A percentile compares a stretch with the other conserved stretches of the same genome.
These are phyloP conservation scores for Apiotrichum mycotoxinovorans DNA, from an alignment of 1,284 basidiomycete genomes.

Conservation along the genomic window DNA sequence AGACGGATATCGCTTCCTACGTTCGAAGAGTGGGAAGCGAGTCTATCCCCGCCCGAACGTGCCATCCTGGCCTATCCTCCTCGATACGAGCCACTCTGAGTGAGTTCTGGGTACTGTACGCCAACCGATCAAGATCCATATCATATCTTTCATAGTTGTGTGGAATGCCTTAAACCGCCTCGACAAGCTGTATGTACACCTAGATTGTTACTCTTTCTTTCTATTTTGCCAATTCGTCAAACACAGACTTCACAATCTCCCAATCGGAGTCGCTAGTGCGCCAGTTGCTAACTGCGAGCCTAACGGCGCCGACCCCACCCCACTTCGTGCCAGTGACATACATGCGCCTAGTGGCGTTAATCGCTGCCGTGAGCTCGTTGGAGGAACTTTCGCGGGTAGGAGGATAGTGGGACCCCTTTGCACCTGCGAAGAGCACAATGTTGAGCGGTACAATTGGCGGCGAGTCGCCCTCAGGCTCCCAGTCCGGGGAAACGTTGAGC, in stretches of 20 bases:
- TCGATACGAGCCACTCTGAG: not conserved
- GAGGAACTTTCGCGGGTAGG: slow-evolving; percentile 2
- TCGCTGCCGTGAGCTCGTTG: slow-evolving; percentile 34
- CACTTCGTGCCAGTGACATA: slow-evolving; percentile 52
- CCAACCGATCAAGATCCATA: not conserved
- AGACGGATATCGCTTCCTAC: not conserved
- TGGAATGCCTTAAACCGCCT: not conserved
- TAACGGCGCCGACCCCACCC: slow-evolving; percentile 49
- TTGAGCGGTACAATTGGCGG: slow-evolving; percentile 48
- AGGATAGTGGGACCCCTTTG: slow-evolving; percentile 25
- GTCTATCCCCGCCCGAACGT: not conserved
- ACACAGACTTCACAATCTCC: slow-evolving; percentile 24
- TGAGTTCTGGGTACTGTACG: not conserved
- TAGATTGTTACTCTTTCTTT: not conserved
- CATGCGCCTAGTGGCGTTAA: slow-evolving; percentile 50
- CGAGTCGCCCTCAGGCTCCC: not conserved
- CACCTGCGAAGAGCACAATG: slow-evolving; percentile 53
- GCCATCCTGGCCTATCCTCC: not conserved
- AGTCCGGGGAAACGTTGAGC: slow-evolving; percentile 36
- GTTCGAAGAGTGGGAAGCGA: not conserved
- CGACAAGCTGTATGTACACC: too few relatives aligned
- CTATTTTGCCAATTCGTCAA: slow-evolving; percentile 19
- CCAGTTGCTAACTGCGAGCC: slow-evolving; percentile 56
- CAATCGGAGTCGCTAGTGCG: slow-evolving; percentile 45
- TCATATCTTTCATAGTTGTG: not conserved